phyloP scores from a whole-genome alignment of 2,329 filamentous ascomycete species.

The Exophiala sp. region DNA sequence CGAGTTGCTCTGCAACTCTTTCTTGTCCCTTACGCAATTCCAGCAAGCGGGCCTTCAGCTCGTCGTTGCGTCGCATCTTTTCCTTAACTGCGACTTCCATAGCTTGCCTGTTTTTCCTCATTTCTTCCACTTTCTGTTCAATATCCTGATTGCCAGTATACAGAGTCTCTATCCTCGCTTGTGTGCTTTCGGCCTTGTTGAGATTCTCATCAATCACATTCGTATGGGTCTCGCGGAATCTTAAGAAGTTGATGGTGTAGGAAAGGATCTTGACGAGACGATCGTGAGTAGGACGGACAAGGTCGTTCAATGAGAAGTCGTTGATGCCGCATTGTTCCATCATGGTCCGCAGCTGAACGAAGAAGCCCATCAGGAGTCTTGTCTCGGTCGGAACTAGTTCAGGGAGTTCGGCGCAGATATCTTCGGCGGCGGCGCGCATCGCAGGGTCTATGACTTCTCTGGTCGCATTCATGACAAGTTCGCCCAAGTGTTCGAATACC shows the following conservation, averaged over 20 bases:
- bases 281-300: constrained; percentile 86
- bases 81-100: constrained; percentile 80
- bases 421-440: constrained; percentile 84
- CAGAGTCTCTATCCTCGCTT: constrained; percentile 79
- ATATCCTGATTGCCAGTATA: constrained; percentile 85
- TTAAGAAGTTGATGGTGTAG: constrained; percentile 97
- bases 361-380: constrained; percentile 94
- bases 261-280: constrained; percentile 93
- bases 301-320: constrained; percentile 89
- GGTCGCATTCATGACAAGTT: constrained; percentile 88
- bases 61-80: constrained; percentile 81
- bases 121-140: constrained; percentile 72
- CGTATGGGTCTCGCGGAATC: constrained; percentile 92
- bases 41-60: constrained; percentile 75
- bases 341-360: constrained; percentile 73
- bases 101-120: constrained; percentile 72
- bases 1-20: constrained; percentile 74
- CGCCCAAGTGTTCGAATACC: constrained; percentile 97
- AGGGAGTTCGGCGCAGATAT: constrained; percentile 76
- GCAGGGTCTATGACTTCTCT: constrained; percentile 90
- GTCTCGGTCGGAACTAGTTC: constrained; percentile 85
- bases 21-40: constrained; percentile 81
- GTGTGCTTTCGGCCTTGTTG: constrained; percentile 83
- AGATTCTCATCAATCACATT: constrained; percentile 87
- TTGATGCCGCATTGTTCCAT: constrained; percentile 82